A percentile compares a stretch with the other conserved stretches of the same genome.
Evolutionary conservation across 164 flowering plant genomes (phyloP).

Genomic region (Pachysandra terminalis): DNA sequence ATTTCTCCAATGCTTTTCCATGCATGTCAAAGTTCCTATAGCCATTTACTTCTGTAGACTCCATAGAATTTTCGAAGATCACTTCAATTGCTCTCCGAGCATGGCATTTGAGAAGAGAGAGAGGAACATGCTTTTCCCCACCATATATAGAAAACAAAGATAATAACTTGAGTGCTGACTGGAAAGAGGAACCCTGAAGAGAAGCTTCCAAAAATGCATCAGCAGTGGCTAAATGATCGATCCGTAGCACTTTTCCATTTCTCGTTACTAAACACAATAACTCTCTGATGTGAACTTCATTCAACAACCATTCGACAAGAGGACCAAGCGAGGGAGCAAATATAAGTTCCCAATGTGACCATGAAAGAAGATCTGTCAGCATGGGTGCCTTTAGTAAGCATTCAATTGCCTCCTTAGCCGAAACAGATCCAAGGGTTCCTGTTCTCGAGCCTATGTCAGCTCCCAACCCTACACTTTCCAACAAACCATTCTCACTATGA

Average conservation of each 20-base stretch:
- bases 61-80: slow-evolving; percentile 42
- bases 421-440: slow-evolving; percentile 29
- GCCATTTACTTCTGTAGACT: slow-evolving; percentile 19
- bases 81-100: slow-evolving; percentile 67
- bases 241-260: slow-evolving; percentile 66
- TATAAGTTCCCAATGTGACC: slow-evolving; percentile 89
- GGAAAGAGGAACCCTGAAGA: slow-evolving; percentile 63
- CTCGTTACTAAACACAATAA: slow-evolving; percentile 65
- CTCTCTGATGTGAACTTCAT: slow-evolving; percentile 52
- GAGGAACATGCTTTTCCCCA: slow-evolving; percentile 56
- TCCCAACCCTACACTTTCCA: slow-evolving; percentile 16
- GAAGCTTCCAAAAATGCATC: slow-evolving; percentile 71
- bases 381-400: slow-evolving; percentile 73
- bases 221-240: slow-evolving; percentile 64
- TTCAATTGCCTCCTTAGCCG: slow-evolving; percentile 63
- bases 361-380: slow-evolving; percentile 61
- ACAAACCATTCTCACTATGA: slow-evolving; percentile 11
- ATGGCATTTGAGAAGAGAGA: slow-evolving; percentile 66
- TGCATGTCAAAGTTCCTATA: slow-evolving; percentile 10
- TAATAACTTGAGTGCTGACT: slow-evolving; percentile 63
- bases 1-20: slow-evolving; percentile 13
- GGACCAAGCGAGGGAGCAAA: slow-evolving; percentile 93
- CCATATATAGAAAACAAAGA: slow-evolving; percentile 67
- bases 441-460: slow-evolving; percentile 13
- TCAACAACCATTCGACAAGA: slow-evolving; percentile 68